These are phyloP conservation scores for Monocercomonoides exilis DNA, from an alignment of 78 protist species.

Conservation along the genomic window DNA sequence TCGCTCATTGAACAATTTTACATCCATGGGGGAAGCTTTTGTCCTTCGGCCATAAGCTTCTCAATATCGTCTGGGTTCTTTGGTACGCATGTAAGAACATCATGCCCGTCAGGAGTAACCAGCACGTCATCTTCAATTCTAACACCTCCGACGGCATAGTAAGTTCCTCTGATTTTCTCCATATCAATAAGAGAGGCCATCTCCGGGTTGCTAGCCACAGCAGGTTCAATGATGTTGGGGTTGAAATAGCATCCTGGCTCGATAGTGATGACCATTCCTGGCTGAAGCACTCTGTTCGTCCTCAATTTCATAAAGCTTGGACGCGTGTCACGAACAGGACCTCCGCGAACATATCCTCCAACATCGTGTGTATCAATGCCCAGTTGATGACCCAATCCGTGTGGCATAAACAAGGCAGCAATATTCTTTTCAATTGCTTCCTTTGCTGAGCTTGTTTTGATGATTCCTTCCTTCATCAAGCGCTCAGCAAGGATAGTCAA, in stretches of 20 bases:
- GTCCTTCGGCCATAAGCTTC: background rate
- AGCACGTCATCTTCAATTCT: constrained; percentile 33
- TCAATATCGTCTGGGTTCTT: constrained; percentile 29
- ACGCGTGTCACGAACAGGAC: constrained; percentile 5
- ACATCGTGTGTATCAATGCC: constrained; percentile 33
- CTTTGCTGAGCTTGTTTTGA: background rate
- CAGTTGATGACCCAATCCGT: constrained; percentile 27
- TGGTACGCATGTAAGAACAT: background rate
- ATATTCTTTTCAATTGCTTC: background rate
- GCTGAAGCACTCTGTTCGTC: background rate
- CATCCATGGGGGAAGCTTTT: background rate
- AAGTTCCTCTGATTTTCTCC: background rate
- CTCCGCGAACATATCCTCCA: constrained; percentile 19
- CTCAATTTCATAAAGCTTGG: constrained; percentile 23
- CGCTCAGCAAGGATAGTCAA: background rate
- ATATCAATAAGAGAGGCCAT: background rate
- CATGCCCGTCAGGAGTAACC: constrained; percentile 10
- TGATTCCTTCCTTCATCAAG: background rate
- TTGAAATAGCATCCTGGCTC: constrained; percentile 38
- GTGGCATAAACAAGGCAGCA: constrained; percentile 12
- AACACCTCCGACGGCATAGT: constrained; percentile 18
- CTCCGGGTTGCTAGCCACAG: background rate
- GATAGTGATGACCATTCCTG: constrained; percentile 22
- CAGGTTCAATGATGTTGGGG: background rate
- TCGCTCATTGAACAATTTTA: too few relatives aligned